These are phyloP conservation scores for Otatea glauca DNA, from an alignment of 176 grass and related monocot species.

Conservation along the genomic window DNA sequence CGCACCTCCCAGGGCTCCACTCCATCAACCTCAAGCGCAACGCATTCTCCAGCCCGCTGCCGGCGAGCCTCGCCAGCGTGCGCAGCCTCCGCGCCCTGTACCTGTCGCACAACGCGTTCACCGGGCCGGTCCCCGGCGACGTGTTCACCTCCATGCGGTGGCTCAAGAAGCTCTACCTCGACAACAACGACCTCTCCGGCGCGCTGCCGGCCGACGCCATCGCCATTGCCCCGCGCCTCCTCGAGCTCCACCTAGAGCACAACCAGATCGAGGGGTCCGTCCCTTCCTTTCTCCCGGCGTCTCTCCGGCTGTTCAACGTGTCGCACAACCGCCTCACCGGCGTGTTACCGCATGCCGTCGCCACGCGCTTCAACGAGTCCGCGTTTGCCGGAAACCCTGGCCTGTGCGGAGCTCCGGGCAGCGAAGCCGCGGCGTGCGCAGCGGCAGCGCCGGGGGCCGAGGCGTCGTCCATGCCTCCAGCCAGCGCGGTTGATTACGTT, in stretches of 20 bases:
- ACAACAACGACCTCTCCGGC: conserved; percentile 63
- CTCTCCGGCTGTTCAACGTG: conserved; percentile 68
- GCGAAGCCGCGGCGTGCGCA: conserved; percentile 20
- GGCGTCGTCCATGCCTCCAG: not conserved
- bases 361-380: conserved; percentile 42
- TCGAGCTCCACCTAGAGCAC: conserved; percentile 70
- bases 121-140: conserved; percentile 51
- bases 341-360: conserved; percentile 40
- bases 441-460: not conserved
- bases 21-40: conserved; percentile 67
- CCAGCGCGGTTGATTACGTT: not conserved
- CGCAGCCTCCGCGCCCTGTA: conserved; percentile 61
- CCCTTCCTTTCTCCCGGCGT: conserved; percentile 39
- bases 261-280: conserved; percentile 66
- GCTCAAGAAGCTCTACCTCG: conserved; percentile 91
- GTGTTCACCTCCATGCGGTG: conserved; percentile 56
- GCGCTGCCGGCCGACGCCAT: conserved; percentile 54
- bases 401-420: conserved; percentile 52
- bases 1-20: conserved; percentile 52
- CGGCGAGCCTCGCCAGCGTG: conserved; percentile 43
- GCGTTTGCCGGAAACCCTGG: conserved; percentile 65
- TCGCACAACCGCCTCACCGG: conserved; percentile 72
- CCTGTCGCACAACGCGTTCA: conserved; percentile 68
- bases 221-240: conserved; percentile 45
- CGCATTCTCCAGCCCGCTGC: conserved; percentile 53